These are phyloP conservation scores for Pachyrhizus erosus DNA, from an alignment of 306 rosid genomes.

Conservation along the genomic window DNA sequence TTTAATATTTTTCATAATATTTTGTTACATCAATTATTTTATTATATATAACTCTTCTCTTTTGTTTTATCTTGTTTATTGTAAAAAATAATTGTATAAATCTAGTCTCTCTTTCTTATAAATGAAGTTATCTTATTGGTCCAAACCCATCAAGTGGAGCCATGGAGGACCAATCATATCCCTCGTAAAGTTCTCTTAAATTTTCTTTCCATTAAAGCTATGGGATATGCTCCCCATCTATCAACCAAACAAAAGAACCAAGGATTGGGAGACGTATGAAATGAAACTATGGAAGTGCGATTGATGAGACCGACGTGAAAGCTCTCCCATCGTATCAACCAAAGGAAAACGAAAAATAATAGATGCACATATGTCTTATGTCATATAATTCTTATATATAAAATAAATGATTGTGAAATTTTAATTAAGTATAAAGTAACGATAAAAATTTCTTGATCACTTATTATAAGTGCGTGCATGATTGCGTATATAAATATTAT, in stretches of 20 bases:
- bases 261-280: not conserved
- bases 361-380: not conserved
- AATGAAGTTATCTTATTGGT: not conserved
- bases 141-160: not conserved
- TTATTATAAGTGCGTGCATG: not conserved
- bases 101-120: not conserved
- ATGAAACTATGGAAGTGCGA: not conserved
- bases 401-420: not conserved
- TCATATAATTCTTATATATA: not conserved
- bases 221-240: slow-evolving; percentile 13
- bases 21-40: no score
- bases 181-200: not conserved
- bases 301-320: slow-evolving; percentile 1
- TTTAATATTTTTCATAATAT: no score
- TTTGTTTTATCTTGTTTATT: no score
- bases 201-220: not conserved
- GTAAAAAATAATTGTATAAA: no score
- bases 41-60: no score
- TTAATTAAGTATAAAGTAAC: not conserved
- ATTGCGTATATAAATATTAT: not conserved
- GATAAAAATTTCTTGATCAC: not conserved
- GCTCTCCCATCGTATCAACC: not conserved
- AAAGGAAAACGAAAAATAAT: not conserved
- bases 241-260: not conserved
- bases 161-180: not conserved